phyloP scores from a whole-genome alignment of 2,329 filamentous ascomycete genomes.

The Emmonsia crescens region DNA sequence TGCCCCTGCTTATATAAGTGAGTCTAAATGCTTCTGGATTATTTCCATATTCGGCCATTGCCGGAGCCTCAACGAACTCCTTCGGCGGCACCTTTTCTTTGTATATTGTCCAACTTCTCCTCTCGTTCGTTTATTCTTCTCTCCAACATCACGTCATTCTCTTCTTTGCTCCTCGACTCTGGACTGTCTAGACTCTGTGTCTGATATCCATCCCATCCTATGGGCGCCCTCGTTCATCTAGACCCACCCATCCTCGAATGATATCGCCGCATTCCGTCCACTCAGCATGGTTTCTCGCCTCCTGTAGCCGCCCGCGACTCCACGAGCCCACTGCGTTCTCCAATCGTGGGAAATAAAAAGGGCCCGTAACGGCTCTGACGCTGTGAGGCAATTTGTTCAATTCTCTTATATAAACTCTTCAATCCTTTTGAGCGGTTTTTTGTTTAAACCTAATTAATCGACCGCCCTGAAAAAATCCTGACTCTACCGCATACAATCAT shows the following conservation, averaged over 20 bases:
- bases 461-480: background rate
- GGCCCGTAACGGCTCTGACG: background rate
- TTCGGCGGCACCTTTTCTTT: background rate
- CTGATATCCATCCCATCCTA: background rate
- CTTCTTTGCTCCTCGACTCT: background rate
- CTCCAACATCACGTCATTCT: background rate
- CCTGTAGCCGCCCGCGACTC: background rate
- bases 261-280: slow-evolving; percentile 1
- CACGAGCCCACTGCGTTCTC: background rate
- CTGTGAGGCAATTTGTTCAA: background rate
- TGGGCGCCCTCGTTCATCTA: background rate
- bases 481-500: too few relatives aligned
- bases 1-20: background rate
- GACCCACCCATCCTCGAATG: background rate
- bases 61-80: background rate
- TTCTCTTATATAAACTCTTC: background rate
- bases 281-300: background rate
- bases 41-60: background rate
- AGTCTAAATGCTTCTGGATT: background rate
- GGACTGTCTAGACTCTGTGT: background rate
- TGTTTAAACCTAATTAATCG: background rate
- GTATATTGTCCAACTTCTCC: background rate
- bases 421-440: background rate
- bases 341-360: background rate
- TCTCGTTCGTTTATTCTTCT: background rate